phyloP scores from a whole-genome alignment of 352 stramenopile genomes.

The Phytophthora meadii region DNA sequence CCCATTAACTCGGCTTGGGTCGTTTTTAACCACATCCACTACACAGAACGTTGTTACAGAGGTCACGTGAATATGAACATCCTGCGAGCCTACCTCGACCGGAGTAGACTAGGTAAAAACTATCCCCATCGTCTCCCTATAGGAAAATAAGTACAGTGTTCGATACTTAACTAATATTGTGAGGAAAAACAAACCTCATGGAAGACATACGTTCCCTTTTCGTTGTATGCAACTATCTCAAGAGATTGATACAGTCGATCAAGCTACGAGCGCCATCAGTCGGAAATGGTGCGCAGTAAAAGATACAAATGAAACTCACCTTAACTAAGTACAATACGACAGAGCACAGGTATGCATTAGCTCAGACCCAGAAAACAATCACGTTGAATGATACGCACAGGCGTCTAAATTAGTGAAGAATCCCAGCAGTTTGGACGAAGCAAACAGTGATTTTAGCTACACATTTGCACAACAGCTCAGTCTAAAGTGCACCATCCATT shows the following conservation, averaged over 20 bases:
- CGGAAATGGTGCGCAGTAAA: background rate
- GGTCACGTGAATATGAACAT: background rate
- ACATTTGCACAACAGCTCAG: background rate
- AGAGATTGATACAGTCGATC: constrained; percentile 84
- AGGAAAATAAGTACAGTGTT: constrained; percentile 1
- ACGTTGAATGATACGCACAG: constrained; percentile 46
- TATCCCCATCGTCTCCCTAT: constrained; percentile 77
- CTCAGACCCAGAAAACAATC: background rate
- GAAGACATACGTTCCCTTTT: constrained; percentile 68
- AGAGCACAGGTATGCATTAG: background rate
- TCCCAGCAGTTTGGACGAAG: constrained; percentile 74
- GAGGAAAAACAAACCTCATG: constrained; percentile 43
- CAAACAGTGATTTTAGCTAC: constrained; percentile 83
- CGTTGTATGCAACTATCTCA: constrained; percentile 48
- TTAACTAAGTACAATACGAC: constrained; percentile 32
- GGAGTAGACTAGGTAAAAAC: constrained; percentile 81
- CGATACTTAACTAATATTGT: background rate
- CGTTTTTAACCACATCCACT: constrained; percentile 69
- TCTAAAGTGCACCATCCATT: background rate
- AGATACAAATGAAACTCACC: constrained; percentile 12
- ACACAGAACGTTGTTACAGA: background rate
- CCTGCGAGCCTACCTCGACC: constrained; percentile 55
- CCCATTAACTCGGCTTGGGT: constrained; percentile 21
- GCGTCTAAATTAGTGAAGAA: constrained; percentile 85
- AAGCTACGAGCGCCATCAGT: constrained; percentile 40